Evolutionary conservation across 1,139 yeast species (phyloP).

Genomic region (Lodderomyces pseudojiufengensis): DNA sequence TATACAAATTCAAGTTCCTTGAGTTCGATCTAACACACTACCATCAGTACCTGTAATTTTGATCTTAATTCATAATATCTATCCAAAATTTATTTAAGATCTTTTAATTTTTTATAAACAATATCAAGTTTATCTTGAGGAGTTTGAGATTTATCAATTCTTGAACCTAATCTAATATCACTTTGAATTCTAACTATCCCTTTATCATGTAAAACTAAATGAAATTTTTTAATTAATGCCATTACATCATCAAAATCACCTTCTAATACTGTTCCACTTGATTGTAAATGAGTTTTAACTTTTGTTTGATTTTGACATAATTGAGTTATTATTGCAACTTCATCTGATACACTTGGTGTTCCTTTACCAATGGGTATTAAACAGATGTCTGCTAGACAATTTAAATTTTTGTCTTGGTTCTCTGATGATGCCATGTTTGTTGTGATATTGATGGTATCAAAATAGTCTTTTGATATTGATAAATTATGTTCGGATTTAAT

Average conservation of each 20-base stretch:
- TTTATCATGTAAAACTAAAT: constrained; percentile 58
- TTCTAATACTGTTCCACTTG: constrained; percentile 88
- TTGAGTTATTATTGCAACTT: constrained; percentile 65
- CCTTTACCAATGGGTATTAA: constrained; percentile 82
- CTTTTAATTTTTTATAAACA: constrained; percentile 49
- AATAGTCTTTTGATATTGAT: no score
- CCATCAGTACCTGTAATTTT: no score
- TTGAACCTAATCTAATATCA: constrained; percentile 82
- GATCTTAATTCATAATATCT: no score
- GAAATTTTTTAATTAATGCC: constrained; percentile 74
- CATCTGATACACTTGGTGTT: constrained; percentile 73
- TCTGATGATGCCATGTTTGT: no score
- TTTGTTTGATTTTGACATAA: constrained; percentile 59
- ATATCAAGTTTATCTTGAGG: constrained; percentile 64
- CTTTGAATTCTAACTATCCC: constrained; percentile 79
- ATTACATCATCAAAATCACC: constrained; percentile 93
- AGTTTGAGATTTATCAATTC: constrained; percentile 62
- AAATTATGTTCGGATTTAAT: no score
- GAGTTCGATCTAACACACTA: no score
- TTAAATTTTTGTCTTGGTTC: constrained; percentile 14
- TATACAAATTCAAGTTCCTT: no score
- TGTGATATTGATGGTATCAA: no score
- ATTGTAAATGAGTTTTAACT: constrained; percentile 62
- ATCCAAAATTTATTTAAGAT: no score
- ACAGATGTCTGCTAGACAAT: constrained; percentile 79